Conservation (phyloP, 1,139 yeast genomes). For the Blastobotrys elegans region DNA sequence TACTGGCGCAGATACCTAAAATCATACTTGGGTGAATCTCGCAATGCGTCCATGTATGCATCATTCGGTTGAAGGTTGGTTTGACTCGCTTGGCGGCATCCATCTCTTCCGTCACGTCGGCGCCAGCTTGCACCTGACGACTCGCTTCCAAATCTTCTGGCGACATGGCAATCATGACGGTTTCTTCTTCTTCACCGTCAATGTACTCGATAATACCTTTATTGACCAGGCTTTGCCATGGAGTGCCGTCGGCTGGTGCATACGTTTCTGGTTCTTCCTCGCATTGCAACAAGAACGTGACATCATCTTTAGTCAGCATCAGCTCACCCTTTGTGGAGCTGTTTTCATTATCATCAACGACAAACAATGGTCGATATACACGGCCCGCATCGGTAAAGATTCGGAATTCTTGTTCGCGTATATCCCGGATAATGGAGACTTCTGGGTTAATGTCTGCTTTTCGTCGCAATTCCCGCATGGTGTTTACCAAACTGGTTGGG, state of each 20-base stretch:
- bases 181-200: conserved; percentile 97
- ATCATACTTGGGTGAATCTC: conserved; percentile 99
- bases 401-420: conserved; percentile 91
- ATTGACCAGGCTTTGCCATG: conserved; percentile 79
- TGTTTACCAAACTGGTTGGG: conserved; percentile 83
- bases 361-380: conserved; percentile 89
- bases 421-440: conserved; percentile 93
- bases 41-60: conserved; percentile 95
- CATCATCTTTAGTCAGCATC: conserved; percentile 78
- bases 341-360: conserved; percentile 75
- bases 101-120: conserved; percentile 41
- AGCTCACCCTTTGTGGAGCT: conserved; percentile 74
- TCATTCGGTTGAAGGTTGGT: conserved; percentile 54
- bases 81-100: conserved; percentile 89
- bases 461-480: conserved; percentile 88
- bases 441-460: conserved; percentile 95
- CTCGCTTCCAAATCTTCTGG: conserved; percentile 89
- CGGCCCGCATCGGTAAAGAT: conserved; percentile 98
- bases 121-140: conserved; percentile 48
- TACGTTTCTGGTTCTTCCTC: conserved; percentile 31
- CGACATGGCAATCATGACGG: conserved; percentile 97
- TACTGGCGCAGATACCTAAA: conserved; percentile 96
- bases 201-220: conserved; percentile 91
- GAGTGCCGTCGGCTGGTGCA: conserved; percentile 46
- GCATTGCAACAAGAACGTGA: conserved; percentile 60